Evolutionary conservation across 164 flowering plant genomes (phyloP).

Genomic region (Houttuynia cordata): DNA sequence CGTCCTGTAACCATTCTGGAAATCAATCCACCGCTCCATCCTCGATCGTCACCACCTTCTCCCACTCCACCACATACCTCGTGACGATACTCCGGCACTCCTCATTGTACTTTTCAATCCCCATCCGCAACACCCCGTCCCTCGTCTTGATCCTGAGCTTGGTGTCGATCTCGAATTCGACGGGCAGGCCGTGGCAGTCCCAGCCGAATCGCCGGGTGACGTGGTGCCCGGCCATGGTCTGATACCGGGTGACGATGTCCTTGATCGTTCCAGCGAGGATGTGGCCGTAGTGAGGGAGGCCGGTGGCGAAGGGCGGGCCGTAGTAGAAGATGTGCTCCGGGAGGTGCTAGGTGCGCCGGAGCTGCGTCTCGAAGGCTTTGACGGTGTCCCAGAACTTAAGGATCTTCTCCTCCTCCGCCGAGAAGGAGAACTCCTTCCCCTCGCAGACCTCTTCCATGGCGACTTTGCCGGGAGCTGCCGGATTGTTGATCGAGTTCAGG

Average conservation of each 20-base stretch:
- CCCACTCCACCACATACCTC: constrained; percentile 89
- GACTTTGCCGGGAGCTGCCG: no score
- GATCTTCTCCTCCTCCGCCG: constrained; percentile 49
- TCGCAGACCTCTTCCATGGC: constrained; percentile 83
- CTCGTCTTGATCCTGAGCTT: constrained; percentile 60
- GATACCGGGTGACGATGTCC: constrained; percentile 87
- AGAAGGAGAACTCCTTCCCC: constrained; percentile 84
- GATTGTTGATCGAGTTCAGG: no score
- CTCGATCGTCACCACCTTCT: constrained; percentile 63
- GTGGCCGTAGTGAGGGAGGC: constrained; percentile 96
- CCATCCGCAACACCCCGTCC: constrained; percentile 59
- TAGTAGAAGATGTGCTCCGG: constrained; percentile 96
- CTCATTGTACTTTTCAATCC: constrained; percentile 83
- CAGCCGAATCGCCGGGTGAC: constrained; percentile 96
- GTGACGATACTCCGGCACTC: constrained; percentile 82
- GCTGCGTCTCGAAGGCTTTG: constrained; percentile 74
- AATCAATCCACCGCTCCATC: constrained; percentile 93
- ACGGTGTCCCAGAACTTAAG: constrained; percentile 47
- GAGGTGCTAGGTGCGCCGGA: constrained; percentile 30
- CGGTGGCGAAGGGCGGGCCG: constrained; percentile 98
- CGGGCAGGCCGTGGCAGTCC: constrained; percentile 97
- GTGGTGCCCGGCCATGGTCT: constrained; percentile 75
- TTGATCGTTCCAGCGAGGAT: constrained; percentile 94
- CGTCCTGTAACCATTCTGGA: constrained; percentile 82
- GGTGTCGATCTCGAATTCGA: constrained; percentile 78